Conservation (phyloP, 2,329 filamentous ascomycete genomes). For the Epicoccum sorghinum region DNA sequence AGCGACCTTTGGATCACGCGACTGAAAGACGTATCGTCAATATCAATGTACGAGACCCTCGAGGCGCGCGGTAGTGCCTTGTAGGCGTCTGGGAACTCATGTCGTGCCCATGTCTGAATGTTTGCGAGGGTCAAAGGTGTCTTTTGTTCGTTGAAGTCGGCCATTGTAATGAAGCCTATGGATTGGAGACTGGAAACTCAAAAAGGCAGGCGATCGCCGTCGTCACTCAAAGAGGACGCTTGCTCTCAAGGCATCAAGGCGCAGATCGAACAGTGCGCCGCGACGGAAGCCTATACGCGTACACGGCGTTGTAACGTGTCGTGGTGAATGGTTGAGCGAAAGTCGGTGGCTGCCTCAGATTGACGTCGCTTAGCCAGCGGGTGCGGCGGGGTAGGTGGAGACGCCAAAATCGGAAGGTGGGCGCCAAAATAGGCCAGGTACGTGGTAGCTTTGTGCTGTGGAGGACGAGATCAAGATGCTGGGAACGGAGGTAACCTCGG, state of each 20-base stretch:
- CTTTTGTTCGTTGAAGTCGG: constrained; percentile 36
- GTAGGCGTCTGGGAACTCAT: constrained; percentile 28
- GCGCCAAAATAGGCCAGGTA: constrained; percentile 4
- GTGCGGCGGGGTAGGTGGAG: constrained; percentile 19
- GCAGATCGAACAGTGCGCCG: constrained; percentile 16
- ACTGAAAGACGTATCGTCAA: constrained; percentile 33
- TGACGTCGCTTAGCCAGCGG: constrained; percentile 18
- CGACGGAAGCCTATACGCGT: constrained; percentile 16
- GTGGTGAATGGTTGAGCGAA: constrained; percentile 20
- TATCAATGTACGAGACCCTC: constrained; percentile 30
- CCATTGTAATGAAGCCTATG: constrained; percentile 21
- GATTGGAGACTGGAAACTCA: constrained; percentile 2
- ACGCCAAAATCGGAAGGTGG: constrained; percentile 15
- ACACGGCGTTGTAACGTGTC: constrained; percentile 19
- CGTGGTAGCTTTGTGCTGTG: constrained; percentile 9
- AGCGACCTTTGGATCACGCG: constrained; percentile 33
- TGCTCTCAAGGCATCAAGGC: constrained; percentile 17
- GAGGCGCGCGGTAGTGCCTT: constrained; percentile 26
- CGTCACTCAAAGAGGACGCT: constrained; percentile 11
- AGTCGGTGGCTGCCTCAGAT: constrained; percentile 18
- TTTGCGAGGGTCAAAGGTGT: constrained; percentile 32
- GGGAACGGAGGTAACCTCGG: constrained; percentile 5
- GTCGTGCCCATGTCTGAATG: constrained; percentile 31
- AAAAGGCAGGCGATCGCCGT: constrained; percentile 13
- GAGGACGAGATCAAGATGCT: not conserved